Conservation (phyloP, 352 stramenopile genomes). For the Thraustotheca clavata region DNA sequence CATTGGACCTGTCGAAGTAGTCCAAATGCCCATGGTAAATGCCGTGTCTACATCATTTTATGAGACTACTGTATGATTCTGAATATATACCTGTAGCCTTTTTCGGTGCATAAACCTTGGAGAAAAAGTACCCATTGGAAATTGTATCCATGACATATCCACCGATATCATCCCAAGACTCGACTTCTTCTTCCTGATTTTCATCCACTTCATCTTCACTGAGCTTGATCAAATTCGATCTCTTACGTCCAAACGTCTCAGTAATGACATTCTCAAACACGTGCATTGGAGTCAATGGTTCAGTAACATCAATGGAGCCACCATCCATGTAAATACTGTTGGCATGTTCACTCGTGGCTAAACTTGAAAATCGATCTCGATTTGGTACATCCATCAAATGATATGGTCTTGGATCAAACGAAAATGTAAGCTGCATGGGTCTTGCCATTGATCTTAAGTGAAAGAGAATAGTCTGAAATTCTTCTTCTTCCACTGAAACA, state of each 20-base stretch:
- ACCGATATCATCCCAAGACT: slow-evolving; percentile 64
- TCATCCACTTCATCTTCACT: slow-evolving; percentile 22
- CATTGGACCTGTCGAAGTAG: slow-evolving; percentile 42
- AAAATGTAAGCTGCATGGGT: slow-evolving; percentile 54
- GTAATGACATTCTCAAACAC: slow-evolving; percentile 57
- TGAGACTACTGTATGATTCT: not conserved
- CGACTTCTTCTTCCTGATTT: slow-evolving; percentile 39
- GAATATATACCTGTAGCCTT: not conserved
- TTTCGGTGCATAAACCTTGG: slow-evolving; percentile 21
- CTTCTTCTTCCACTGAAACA: slow-evolving; percentile 41
- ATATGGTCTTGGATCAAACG: slow-evolving; percentile 43
- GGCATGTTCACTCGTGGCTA: slow-evolving; percentile 1
- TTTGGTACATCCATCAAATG: not conserved
- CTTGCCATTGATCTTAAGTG: slow-evolving; percentile 39
- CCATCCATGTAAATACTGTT: slow-evolving; percentile 1
- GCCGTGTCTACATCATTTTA: slow-evolving; percentile 21
- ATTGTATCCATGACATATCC: slow-evolving; percentile 49
- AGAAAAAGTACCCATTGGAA: slow-evolving; percentile 55
- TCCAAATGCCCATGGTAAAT: slow-evolving; percentile 46
- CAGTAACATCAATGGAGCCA: slow-evolving; percentile 22
- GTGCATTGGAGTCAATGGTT: slow-evolving; percentile 30
- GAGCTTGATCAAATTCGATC: slow-evolving; percentile 37
- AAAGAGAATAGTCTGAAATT: slow-evolving; percentile 54
- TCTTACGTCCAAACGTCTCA: slow-evolving; percentile 59
- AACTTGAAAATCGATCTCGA: not conserved